phyloP scores from a whole-genome alignment of 2,329 filamentous ascomycete genomes.

The Microdochium nivale region DNA sequence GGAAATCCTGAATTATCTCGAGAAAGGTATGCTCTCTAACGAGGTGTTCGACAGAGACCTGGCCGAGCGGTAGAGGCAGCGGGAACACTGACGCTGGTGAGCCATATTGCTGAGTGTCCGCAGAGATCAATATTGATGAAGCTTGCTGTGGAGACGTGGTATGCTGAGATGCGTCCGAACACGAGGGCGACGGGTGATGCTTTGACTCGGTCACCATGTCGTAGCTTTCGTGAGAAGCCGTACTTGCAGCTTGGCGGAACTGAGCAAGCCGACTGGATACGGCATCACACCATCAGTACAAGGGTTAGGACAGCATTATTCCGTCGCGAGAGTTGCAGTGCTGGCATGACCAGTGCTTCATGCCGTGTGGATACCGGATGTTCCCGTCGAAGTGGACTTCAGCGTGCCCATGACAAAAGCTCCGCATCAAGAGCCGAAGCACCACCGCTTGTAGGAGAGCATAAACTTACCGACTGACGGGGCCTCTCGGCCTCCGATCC shows the following conservation, averaged over 20 bases:
- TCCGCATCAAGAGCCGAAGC: no score
- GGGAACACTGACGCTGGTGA: background rate
- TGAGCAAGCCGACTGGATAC: background rate
- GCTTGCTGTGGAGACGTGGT: no score
- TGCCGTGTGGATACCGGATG: no score
- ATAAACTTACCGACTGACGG: slow-evolving; percentile 9
- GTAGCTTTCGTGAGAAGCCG: background rate
- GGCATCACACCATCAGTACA: no score
- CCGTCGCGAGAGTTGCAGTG: no score
- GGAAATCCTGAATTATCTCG: slow-evolving; percentile 10
- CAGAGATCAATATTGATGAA: no score
- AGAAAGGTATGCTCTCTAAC: slow-evolving; percentile 9
- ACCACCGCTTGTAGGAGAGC: background rate
- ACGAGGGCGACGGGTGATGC: no score
- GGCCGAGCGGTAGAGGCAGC: slow-evolving; percentile 3
- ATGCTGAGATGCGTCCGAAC: no score
- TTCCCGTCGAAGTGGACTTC: no score
- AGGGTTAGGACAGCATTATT: no score
- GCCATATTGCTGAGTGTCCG: no score
- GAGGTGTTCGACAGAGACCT: slow-evolving; percentile 7
- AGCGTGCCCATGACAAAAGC: background rate
- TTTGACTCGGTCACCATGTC: background rate
- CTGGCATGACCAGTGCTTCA: no score
- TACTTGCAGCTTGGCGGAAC: background rate
- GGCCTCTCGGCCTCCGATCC: slow-evolving; percentile 11